Base-by-base conservation (phyloP, 1,284 basidiomycete genomes). In the Tausonia pullulans region DNA sequence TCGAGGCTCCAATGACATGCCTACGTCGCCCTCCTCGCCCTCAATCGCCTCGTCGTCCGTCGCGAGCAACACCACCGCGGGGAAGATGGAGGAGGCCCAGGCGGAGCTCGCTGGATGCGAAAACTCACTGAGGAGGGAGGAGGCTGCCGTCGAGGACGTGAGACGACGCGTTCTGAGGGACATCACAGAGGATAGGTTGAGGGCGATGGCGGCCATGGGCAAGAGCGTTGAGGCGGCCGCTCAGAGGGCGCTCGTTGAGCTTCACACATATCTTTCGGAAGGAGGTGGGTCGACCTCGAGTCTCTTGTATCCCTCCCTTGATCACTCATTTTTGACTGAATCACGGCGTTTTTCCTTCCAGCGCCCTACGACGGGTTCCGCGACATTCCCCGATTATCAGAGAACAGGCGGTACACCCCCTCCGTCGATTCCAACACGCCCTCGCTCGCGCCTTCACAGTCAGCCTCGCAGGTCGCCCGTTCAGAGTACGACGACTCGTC, bases 391-490 rank as follows among this genome's bases (percentile, higher is more conserved):
- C 52, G 52, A n/a, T 40, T 27, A 8, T 40, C 27, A 27, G 27
- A 27, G 27, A 27, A 27, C 27, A 27, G 27, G 27, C 27, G 27
- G 13, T 65, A 65, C 46, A 60, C 59, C 1, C 59, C 59, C n/a
- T 65, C 64, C 9, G 54, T 66, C 45, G 65, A 66, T 5, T 66
- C 65, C 4, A 62, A 62, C 11, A 61, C 64, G 6, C 65, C 61
- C 5, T 66, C 65, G 13, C 57, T 66, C 13, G 65, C 65, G 13
- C 65, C 65, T 4, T 66, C 65, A 11, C 65, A 66, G 39, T 66
- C 65, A 2, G 65, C 61, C 9, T 66, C 65, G 7, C 65, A 66
- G 54, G 53, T 57, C 52, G 61, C 53, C 27, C 50, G 64, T 14
- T 27, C 27, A 49, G 56, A 16, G 14, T 52, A 61, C 13, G 63